Percentiles rank a stretch among this genome's conserved stretches.
Evolutionary conservation across 2,329 filamentous ascomycete genomes (phyloP).

Genomic region (Tolypocladium tropicale): DNA sequence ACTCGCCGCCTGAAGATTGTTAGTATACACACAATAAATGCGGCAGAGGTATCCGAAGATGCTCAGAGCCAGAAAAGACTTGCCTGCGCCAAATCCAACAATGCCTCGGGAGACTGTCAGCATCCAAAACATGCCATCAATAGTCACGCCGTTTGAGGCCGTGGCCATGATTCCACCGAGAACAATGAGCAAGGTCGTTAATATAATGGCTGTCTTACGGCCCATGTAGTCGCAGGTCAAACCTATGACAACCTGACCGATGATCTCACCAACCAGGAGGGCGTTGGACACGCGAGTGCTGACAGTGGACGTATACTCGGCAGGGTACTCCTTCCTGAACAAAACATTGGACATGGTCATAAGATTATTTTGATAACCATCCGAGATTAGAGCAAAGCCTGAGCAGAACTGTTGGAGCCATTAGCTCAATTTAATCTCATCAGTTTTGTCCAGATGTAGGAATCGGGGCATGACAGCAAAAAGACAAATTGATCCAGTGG

Average conservation of each 20-base stretch:
- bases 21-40: background rate
- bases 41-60: too few species aligned
- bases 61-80: background rate
- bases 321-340: slow-evolving; percentile 20
- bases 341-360: slow-evolving; percentile 23
- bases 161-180: slow-evolving; percentile 34
- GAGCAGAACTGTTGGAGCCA: slow-evolving; percentile 10
- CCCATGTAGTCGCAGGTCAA: slow-evolving; percentile 38
- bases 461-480: background rate
- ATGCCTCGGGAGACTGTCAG: slow-evolving; percentile 37
- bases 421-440: background rate
- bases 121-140: slow-evolving; percentile 42
- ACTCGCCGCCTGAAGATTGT: slow-evolving; percentile 23
- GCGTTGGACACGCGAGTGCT: slow-evolving; percentile 31
- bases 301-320: slow-evolving; percentile 23
- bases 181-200: slow-evolving; percentile 36
- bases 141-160: slow-evolving; percentile 32
- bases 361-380: slow-evolving; percentile 26
- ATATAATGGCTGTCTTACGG: slow-evolving; percentile 34
- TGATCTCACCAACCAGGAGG: slow-evolving; percentile 30
- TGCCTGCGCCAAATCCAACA: slow-evolving; percentile 33
- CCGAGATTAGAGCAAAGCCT: slow-evolving; percentile 23
- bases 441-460: background rate
- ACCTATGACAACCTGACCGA: slow-evolving; percentile 28
- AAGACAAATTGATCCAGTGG: too few species aligned